phyloP scores from a whole-genome alignment of 495 filamentous ascomycete species.

The Patellaria atrata region DNA sequence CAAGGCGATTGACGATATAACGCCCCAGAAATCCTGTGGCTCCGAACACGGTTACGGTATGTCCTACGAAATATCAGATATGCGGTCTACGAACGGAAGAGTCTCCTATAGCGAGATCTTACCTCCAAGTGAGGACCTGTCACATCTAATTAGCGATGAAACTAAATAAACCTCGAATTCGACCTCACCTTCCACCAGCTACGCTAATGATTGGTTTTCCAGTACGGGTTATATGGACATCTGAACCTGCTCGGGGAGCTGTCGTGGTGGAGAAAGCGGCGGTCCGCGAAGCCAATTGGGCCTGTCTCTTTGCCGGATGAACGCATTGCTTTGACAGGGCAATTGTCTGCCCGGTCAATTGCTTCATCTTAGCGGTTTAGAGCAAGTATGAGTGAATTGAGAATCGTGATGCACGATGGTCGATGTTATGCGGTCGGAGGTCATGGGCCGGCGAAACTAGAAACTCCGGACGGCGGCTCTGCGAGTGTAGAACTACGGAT shows the following conservation, averaged over 20 bases:
- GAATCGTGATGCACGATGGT: too few species aligned
- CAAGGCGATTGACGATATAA: constrained; percentile 93
- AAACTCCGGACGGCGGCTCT: too few species aligned
- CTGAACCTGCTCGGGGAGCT: constrained; percentile 17
- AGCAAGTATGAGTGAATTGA: too few species aligned
- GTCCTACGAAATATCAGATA: constrained; percentile 37
- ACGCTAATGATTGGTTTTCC: constrained; percentile 30
- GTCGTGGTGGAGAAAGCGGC: constrained; percentile 4
- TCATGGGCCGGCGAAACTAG: too few species aligned
- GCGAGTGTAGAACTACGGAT: too few species aligned
- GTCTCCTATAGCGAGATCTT: constrained; percentile 24
- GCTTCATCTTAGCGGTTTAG: too few species aligned
- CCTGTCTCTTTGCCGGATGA: constrained; percentile 15
- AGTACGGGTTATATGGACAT: constrained; percentile 30
- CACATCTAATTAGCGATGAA: constrained; percentile 1
- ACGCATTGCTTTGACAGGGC: constrained; percentile 16
- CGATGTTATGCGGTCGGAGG: too few species aligned
- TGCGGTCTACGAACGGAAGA: constrained; percentile 10
- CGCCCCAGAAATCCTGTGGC: constrained; percentile 91
- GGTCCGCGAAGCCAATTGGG: constrained; percentile 3
- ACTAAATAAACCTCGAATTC: constrained; percentile 1
- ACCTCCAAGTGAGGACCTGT: constrained; percentile 75
- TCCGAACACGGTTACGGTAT: constrained; percentile 95
- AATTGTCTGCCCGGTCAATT: constrained; percentile 17
- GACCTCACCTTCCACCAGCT: constrained; percentile 26